Conservation (phyloP, 305 asterid species). For the Solanum hybrid region DNA sequence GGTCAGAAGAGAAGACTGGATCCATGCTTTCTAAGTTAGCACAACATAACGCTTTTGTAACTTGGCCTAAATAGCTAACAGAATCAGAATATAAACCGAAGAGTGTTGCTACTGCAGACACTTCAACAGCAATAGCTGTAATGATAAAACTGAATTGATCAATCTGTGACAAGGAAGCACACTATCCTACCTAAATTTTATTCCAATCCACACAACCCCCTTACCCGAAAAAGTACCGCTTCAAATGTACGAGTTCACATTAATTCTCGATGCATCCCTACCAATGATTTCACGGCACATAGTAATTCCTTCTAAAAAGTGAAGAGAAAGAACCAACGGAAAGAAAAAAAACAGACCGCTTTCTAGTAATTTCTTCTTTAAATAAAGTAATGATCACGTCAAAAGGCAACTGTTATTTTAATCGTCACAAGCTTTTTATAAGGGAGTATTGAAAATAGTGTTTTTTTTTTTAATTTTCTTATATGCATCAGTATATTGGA, state of each 20-base stretch:
- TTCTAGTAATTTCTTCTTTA: neutral
- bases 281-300: neutral
- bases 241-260: neutral
- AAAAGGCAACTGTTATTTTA: neutral
- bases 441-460: neutral
- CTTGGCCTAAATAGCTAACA: neutral
- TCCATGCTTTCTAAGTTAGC: neutral
- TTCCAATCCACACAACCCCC: neutral
- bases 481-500: neutral
- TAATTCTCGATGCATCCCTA: neutral
- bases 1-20: neutral
- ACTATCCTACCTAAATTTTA: neutral
- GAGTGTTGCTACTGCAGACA: neutral
- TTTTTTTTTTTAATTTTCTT: too few species aligned
- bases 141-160: neutral
- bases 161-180: neutral
- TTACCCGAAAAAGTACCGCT: neutral
- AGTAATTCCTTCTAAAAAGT: neutral
- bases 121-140: neutral
- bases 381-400: neutral
- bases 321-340: neutral
- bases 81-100: neutral
- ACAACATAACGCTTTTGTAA: neutral
- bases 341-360: neutral
- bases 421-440: neutral